Evolutionary conservation across 345 rosid species (phyloP).

Genomic region (Dimocarpus longan): DNA sequence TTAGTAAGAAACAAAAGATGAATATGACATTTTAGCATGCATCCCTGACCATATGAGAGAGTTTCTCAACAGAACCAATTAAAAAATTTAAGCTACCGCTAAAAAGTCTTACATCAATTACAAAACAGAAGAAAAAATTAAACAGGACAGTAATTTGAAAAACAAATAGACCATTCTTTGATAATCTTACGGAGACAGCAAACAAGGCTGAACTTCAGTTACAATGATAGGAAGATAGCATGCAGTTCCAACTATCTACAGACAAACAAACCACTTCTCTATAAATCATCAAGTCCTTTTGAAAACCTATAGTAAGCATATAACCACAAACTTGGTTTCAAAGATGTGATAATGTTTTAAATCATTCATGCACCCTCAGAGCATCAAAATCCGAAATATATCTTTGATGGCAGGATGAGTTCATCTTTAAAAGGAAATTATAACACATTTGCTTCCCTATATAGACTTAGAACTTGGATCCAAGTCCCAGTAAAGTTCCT

Average conservation of each 20-base stretch:
- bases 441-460: background rate
- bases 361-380: background rate
- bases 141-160: background rate
- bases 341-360: background rate
- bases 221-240: background rate
- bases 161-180: background rate
- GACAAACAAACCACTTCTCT: background rate
- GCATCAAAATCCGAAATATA: background rate
- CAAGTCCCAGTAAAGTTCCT: background rate
- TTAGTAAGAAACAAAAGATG: background rate
- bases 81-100: background rate
- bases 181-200: background rate
- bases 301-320: background rate
- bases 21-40: background rate
- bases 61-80: background rate
- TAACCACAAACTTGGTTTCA: slow-evolving; percentile 2
- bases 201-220: background rate
- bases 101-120: background rate
- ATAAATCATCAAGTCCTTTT: background rate
- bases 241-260: background rate
- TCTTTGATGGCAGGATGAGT: background rate
- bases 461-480: background rate
- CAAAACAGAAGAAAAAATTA: background rate
- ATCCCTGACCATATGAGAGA: background rate
- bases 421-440: background rate